These are phyloP conservation scores for Holtermanniella nyarrowii DNA, from an alignment of 768 basidiomycete genomes.

Conservation along the genomic window DNA sequence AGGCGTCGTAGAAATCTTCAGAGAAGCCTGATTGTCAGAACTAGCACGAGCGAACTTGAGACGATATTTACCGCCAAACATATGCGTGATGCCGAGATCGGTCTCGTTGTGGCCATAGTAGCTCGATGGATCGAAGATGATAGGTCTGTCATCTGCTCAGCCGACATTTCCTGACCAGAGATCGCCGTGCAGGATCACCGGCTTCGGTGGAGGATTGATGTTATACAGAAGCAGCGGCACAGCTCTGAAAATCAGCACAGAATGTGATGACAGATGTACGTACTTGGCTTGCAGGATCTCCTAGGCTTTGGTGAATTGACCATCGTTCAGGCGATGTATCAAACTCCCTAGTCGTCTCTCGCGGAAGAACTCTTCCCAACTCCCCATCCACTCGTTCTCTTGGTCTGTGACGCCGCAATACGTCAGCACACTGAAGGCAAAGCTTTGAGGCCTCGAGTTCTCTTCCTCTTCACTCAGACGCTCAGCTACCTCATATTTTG, in stretches of 20 bases:
- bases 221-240: slow-evolving; percentile 21
- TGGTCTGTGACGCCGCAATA: slow-evolving; percentile 37
- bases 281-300: slow-evolving; percentile 23
- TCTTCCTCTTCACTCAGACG: not conserved
- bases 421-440: slow-evolving; percentile 29
- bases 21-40: slow-evolving; percentile 23
- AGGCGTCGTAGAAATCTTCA: slow-evolving; percentile 33
- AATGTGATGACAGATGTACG: not conserved
- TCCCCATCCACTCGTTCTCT: slow-evolving; percentile 32
- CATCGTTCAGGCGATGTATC: slow-evolving; percentile 24
- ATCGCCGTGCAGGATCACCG: slow-evolving; percentile 40
- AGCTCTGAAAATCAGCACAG: slow-evolving; percentile 11
- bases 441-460: slow-evolving; percentile 8
- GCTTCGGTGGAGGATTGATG: slow-evolving; percentile 20
- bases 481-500: no score
- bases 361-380: slow-evolving; percentile 31
- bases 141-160: slow-evolving; percentile 9
- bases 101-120: slow-evolving; percentile 35
- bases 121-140: slow-evolving; percentile 35
- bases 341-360: slow-evolving; percentile 31
- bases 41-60: not conserved
- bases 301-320: slow-evolving; percentile 15
- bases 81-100: slow-evolving; percentile 37
- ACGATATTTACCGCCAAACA: slow-evolving; percentile 35
- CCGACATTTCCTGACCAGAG: slow-evolving; percentile 41